These are phyloP conservation scores for Wickerhamomyces strasburgensis DNA, from an alignment of 805 yeast species.

Conservation along the genomic window DNA sequence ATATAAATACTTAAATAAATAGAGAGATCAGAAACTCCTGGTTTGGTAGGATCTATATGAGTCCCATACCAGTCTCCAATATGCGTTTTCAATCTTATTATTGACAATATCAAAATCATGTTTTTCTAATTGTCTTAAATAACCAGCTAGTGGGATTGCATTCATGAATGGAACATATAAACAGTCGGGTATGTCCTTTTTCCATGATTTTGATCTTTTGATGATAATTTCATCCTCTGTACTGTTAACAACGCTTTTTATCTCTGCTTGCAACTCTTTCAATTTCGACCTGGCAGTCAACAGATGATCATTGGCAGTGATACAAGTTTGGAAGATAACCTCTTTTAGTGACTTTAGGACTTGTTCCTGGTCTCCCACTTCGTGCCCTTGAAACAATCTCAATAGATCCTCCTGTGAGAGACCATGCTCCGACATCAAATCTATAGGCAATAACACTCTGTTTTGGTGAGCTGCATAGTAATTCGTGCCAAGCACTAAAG, in stretches of 20 bases:
- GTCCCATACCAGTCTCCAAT: conserved; percentile 26
- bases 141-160: conserved; percentile 60
- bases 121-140: conserved; percentile 54
- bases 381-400: conserved; percentile 33
- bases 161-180: conserved; percentile 64
- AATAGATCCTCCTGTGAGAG: conserved; percentile 63
- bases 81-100: conserved; percentile 18
- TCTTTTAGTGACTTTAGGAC: conserved; percentile 42
- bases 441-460: conserved; percentile 55
- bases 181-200: conserved; percentile 52
- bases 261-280: conserved; percentile 35
- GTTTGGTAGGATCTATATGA: conserved; percentile 21
- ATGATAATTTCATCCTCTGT: conserved; percentile 26
- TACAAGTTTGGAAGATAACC: conserved; percentile 64
- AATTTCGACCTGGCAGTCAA: conserved; percentile 61
- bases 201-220: conserved; percentile 35
- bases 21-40: conserved; percentile 16
- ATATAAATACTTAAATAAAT: not conserved
- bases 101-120: conserved; percentile 56
- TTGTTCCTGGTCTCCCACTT: conserved; percentile 16
- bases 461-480: conserved; percentile 46
- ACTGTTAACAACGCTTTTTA: conserved; percentile 21
- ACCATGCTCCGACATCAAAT: conserved; percentile 45
- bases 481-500: conserved; percentile 53
- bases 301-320: conserved; percentile 75